These are phyloP conservation scores for Fusarium sulawesiense DNA, from an alignment of 2,329 filamentous ascomycete species.

Conservation along the genomic window DNA sequence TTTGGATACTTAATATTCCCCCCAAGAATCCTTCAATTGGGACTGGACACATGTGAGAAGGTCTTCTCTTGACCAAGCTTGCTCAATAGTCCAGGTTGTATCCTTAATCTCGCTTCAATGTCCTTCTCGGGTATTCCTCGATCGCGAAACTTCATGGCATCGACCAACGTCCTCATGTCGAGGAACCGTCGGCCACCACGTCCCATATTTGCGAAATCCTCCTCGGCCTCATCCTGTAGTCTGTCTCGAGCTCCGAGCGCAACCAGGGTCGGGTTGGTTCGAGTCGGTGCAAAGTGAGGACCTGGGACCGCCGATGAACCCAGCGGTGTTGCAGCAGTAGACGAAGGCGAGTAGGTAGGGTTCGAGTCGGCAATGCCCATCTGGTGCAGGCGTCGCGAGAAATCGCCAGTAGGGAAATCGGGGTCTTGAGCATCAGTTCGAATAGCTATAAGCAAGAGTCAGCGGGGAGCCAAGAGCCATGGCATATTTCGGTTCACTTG, in stretches of 20 bases:
- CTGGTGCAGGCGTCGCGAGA: slow-evolving; percentile 62
- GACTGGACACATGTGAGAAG: slow-evolving; percentile 52
- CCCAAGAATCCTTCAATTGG: slow-evolving; percentile 25
- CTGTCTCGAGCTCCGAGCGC: slow-evolving; percentile 61
- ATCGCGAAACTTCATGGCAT: slow-evolving; percentile 59
- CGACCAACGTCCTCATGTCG: slow-evolving; percentile 59
- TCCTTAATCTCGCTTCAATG: slow-evolving; percentile 60
- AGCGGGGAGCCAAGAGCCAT: slow-evolving; percentile 1
- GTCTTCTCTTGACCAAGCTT: slow-evolving; percentile 57
- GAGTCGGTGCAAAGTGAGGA: slow-evolving; percentile 48
- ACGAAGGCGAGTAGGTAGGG: slow-evolving; percentile 65
- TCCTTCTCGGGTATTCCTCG: slow-evolving; percentile 52
- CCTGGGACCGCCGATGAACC: slow-evolving; percentile 34
- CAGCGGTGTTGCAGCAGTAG: slow-evolving; percentile 52
- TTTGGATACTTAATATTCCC: not conserved
- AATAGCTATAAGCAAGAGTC: slow-evolving; percentile 50
- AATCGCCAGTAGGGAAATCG: slow-evolving; percentile 57
- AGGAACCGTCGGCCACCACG: slow-evolving; percentile 58
- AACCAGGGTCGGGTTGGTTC: slow-evolving; percentile 59
- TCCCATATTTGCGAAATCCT: slow-evolving; percentile 58
- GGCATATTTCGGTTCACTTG: not conserved
- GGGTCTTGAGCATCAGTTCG: slow-evolving; percentile 56
- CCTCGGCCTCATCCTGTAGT: slow-evolving; percentile 57
- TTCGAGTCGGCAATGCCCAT: slow-evolving; percentile 68
- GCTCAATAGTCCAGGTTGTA: slow-evolving; percentile 59